Evolutionary conservation across 768 basidiomycete genomes (phyloP).

Genomic region (Mrakia gelida): DNA sequence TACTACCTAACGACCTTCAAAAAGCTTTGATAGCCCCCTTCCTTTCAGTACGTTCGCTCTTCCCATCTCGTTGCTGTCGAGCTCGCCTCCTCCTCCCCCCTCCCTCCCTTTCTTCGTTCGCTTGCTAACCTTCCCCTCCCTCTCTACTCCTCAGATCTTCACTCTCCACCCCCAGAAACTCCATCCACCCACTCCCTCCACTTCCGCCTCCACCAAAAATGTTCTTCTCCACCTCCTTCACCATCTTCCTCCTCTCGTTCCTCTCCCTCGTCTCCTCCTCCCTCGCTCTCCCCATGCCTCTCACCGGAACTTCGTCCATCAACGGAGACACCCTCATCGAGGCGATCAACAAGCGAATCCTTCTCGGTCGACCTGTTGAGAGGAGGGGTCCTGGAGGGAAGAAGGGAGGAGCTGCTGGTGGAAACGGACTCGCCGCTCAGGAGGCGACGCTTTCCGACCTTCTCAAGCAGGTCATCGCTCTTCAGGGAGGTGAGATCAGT

Average conservation of each 20-base stretch:
- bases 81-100: neutral
- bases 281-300: neutral
- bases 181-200: neutral
- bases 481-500: too few relatives aligned
- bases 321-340: neutral
- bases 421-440: neutral
- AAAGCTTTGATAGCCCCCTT: slow-evolving; percentile 11
- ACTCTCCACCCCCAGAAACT: neutral
- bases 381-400: neutral
- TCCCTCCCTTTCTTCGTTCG: neutral
- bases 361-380: neutral
- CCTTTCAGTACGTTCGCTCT: neutral
- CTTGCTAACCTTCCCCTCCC: neutral
- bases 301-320: neutral
- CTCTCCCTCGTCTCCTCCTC: neutral
- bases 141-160: neutral
- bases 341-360: neutral
- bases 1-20: neutral
- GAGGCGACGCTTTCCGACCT: neutral
- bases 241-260: neutral
- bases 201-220: neutral
- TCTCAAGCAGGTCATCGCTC: too few relatives aligned
- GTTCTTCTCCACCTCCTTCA: neutral
- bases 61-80: neutral
- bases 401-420: neutral